These are phyloP conservation scores for Xylaria castorea DNA, from an alignment of 495 filamentous ascomycete genomes.

Conservation along the genomic window DNA sequence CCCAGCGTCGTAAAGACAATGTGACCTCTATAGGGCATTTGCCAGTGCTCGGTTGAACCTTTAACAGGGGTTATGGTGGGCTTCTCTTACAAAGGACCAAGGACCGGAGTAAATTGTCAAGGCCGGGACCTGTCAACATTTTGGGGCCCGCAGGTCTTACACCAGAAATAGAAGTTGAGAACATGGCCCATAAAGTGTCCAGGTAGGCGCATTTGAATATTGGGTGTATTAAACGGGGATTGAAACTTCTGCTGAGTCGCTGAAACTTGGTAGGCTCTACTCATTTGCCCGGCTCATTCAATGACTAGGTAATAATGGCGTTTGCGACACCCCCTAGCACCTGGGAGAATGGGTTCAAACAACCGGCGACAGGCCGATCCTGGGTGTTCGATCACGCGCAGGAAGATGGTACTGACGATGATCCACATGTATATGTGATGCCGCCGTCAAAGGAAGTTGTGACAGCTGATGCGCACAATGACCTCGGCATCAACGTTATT, in stretches of 20 bases:
- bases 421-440: conserved; percentile 29
- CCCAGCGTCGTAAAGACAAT: background rate
- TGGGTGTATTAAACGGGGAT: background rate
- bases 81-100: background rate
- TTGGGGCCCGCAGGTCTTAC: background rate
- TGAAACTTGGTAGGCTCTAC: background rate
- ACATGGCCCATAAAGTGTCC: background rate
- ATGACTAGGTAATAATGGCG: conserved; percentile 28
- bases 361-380: conserved; percentile 25
- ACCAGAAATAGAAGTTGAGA: background rate
- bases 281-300: background rate
- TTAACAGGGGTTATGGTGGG: background rate
- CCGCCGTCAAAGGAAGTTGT: conserved; percentile 34
- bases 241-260: background rate
- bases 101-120: conserved; percentile 11
- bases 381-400: conserved; percentile 28
- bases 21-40: background rate
- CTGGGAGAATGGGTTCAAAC: conserved; percentile 34
- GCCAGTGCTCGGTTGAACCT: background rate
- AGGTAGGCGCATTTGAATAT: background rate
- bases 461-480: conserved; percentile 32
- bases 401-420: conserved; percentile 14
- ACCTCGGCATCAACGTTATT: conserved; percentile 33
- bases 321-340: conserved; percentile 29
- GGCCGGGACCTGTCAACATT: background rate